Percentiles rank a stretch among this genome's conserved stretches.
Conservation (phyloP, 768 basidiomycete genomes). For the Termitomyces sp. region DNA sequence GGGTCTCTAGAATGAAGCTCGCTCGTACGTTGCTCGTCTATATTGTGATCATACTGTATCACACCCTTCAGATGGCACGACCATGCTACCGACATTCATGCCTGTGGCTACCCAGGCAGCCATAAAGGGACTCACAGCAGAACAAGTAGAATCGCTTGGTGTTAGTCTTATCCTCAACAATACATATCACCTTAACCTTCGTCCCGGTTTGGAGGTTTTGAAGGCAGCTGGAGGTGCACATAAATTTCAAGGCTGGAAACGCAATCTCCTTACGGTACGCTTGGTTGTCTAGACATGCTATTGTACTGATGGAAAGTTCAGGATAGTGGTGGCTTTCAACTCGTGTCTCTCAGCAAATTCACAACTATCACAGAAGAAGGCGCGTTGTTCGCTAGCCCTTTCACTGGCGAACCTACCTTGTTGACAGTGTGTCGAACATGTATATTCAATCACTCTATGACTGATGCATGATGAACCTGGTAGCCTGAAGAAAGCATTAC, state of each 20-base stretch:
- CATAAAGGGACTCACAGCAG: constrained; percentile 86
- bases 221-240: constrained; percentile 83
- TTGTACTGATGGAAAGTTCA: constrained; percentile 25
- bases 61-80: constrained; percentile 60
- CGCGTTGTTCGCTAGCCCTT: constrained; percentile 81
- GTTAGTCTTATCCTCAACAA: constrained; percentile 86
- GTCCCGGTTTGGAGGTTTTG: constrained; percentile 76
- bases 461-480: constrained; percentile 2
- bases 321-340: constrained; percentile 91
- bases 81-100: constrained; percentile 90
- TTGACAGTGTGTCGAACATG: constrained; percentile 56
- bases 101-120: constrained; percentile 91
- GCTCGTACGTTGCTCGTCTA: constrained; percentile 52
- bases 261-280: constrained; percentile 77
- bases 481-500: constrained; percentile 91
- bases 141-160: constrained; percentile 80
- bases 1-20: constrained; percentile 83
- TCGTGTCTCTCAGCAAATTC: constrained; percentile 83
- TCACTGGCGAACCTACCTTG: constrained; percentile 86
- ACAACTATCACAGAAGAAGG: constrained; percentile 87
- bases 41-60: constrained; percentile 3
- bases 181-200: constrained; percentile 86
- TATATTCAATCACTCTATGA: constrained; percentile 10
- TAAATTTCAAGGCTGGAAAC: constrained; percentile 84
- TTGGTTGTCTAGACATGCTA: background rate